Conservation (phyloP, 2,329 filamentous ascomycete genomes). For the Lachnellula suecica region DNA sequence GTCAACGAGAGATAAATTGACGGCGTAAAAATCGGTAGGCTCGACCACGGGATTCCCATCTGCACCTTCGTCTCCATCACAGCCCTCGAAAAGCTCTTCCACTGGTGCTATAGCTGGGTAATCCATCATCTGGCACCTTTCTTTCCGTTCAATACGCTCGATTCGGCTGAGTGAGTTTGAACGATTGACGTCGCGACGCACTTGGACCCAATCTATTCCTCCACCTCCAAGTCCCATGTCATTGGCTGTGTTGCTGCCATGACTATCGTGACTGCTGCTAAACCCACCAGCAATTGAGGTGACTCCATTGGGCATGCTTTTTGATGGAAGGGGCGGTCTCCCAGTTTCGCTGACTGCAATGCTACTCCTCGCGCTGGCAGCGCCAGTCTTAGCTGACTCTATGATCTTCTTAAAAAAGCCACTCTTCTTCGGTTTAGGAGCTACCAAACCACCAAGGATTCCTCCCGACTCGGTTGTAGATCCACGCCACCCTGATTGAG, state of each 20-base stretch:
- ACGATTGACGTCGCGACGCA: slow-evolving; percentile 90
- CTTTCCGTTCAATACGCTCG: slow-evolving; percentile 79
- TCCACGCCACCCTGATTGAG: slow-evolving; percentile 60
- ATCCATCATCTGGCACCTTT: slow-evolving; percentile 93
- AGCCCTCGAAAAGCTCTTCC: slow-evolving; percentile 80
- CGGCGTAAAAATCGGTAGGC: slow-evolving; percentile 75
- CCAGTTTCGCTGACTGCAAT: slow-evolving; percentile 64
- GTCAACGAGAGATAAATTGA: slow-evolving; percentile 86
- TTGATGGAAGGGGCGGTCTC: slow-evolving; percentile 31
- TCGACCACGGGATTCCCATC: slow-evolving; percentile 82
- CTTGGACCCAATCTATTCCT: slow-evolving; percentile 90
- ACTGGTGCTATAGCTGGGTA: slow-evolving; percentile 85
- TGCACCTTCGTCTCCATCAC: slow-evolving; percentile 86
- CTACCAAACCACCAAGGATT: slow-evolving; percentile 74
- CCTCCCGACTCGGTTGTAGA: slow-evolving; percentile 61
- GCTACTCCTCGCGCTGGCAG: slow-evolving; percentile 83
- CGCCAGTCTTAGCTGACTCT: slow-evolving; percentile 89
- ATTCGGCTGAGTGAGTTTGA: slow-evolving; percentile 91
- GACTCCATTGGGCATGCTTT: slow-evolving; percentile 34
- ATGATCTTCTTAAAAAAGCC: slow-evolving; percentile 96
- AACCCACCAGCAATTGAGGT: slow-evolving; percentile 53
- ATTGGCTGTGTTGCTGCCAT: slow-evolving; percentile 49
- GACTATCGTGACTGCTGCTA: slow-evolving; percentile 33
- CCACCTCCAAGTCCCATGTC: slow-evolving; percentile 67
- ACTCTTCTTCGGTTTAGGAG: slow-evolving; percentile 76